Conservation (phyloP, 116 monocot genomes). For the Papilionanthe hybrid region DNA sequence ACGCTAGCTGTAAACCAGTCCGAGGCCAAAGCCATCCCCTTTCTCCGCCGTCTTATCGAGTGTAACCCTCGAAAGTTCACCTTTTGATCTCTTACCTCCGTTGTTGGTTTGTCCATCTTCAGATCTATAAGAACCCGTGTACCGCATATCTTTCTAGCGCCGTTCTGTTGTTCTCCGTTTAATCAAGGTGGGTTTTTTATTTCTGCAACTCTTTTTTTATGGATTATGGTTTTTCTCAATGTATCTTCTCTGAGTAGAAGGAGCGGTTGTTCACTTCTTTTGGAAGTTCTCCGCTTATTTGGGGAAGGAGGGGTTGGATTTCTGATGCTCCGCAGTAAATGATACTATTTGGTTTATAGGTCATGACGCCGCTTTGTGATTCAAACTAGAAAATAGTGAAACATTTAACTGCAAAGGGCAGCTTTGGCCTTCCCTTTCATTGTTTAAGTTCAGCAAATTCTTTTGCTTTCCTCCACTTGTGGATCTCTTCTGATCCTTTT, state of each 20-base stretch:
- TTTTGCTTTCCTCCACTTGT: neutral
- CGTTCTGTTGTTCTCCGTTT: neutral
- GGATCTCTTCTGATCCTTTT: neutral
- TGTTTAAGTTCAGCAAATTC: neutral
- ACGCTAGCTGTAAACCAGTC: neutral
- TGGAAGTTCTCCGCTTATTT: neutral
- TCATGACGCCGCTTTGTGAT: neutral
- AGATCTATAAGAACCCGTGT: neutral
- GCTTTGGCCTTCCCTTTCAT: no score
- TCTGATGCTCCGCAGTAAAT: neutral
- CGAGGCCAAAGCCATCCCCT: neutral
- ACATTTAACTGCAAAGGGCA: no score
- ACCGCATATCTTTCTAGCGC: neutral
- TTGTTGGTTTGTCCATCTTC: neutral
- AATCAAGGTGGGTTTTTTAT: no score
- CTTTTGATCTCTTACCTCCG: neutral
- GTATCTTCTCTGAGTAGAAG: no score
- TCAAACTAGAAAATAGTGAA: neutral
- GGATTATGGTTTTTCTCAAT: no score
- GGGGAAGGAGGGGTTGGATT: neutral
- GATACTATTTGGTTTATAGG: neutral
- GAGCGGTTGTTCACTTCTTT: neutral
- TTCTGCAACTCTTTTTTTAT: no score
- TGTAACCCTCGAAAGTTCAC: neutral
- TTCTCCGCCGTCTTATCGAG: no score